These are phyloP conservation scores for Ogataea zsoltii DNA, from an alignment of 805 yeast genomes.

Conservation along the genomic window DNA sequence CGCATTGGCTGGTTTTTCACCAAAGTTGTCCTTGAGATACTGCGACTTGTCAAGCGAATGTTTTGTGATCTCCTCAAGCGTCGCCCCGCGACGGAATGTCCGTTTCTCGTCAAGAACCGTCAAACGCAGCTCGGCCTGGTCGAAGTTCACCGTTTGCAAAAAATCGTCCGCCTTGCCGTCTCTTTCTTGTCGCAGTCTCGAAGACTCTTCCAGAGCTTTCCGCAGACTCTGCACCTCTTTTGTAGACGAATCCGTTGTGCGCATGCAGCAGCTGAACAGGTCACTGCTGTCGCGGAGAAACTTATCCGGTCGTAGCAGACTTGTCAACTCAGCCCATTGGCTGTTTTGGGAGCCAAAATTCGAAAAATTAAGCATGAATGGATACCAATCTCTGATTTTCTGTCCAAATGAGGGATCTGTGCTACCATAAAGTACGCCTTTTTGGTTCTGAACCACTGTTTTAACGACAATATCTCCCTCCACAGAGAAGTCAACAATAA, in stretches of 20 bases:
- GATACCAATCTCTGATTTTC: conserved; percentile 8
- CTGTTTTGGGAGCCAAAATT: conserved; percentile 26
- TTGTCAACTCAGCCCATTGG: conserved; percentile 29
- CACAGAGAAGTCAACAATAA: conserved; percentile 27
- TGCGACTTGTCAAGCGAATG: conserved; percentile 63
- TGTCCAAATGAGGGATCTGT: neutral
- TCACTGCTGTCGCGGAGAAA: conserved; percentile 14
- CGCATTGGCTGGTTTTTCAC: conserved; percentile 30
- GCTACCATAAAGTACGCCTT: conserved; percentile 3
- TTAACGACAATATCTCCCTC: conserved; percentile 23
- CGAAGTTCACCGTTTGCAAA: conserved; percentile 8
- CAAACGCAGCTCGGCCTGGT: conserved; percentile 41
- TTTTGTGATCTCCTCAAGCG: conserved; percentile 43
- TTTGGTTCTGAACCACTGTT: conserved; percentile 9
- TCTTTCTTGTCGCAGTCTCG: conserved; percentile 19
- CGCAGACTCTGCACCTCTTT: conserved; percentile 47
- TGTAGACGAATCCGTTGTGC: conserved; percentile 50
- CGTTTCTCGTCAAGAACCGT: conserved; percentile 43
- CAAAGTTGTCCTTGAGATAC: conserved; percentile 43
- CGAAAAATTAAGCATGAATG: conserved; percentile 24
- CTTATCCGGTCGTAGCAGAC: neutral
- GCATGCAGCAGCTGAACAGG: conserved; percentile 30
- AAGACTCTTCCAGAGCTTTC: conserved; percentile 35
- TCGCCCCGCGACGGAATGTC: conserved; percentile 34
- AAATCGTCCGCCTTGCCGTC: conserved; percentile 6